phyloP scores from a whole-genome alignment of 2,329 filamentous ascomycete species.

The Alternaria gansuensis region DNA sequence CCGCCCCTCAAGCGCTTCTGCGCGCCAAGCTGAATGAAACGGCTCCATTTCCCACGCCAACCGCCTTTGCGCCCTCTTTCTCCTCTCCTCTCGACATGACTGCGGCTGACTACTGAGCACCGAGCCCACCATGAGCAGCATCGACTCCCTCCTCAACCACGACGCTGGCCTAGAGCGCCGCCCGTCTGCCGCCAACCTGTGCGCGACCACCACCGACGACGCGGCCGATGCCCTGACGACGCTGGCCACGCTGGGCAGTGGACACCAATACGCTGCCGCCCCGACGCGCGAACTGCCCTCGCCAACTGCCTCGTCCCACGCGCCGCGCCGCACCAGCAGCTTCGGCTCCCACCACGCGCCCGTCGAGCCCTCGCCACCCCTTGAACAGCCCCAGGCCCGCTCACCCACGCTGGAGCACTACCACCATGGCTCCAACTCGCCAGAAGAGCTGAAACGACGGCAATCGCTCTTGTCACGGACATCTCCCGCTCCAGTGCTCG shows the following conservation, averaged over 20 bases:
- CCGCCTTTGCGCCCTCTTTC: slow-evolving; percentile 12
- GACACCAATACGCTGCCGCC: slow-evolving; percentile 41
- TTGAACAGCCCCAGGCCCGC: slow-evolving; percentile 44
- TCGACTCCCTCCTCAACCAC: slow-evolving; percentile 51
- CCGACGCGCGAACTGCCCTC: slow-evolving; percentile 43
- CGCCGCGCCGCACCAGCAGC: slow-evolving; percentile 49
- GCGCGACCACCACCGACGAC: slow-evolving; percentile 45
- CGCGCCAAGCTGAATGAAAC: slow-evolving; percentile 28
- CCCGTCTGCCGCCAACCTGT: slow-evolving; percentile 22
- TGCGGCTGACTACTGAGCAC: slow-evolving; percentile 1
- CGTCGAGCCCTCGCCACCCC: slow-evolving; percentile 54
- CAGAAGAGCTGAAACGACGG: slow-evolving; percentile 54
- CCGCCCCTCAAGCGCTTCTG: slow-evolving; percentile 17
- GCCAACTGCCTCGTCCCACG: slow-evolving; percentile 40
- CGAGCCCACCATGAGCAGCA: slow-evolving; percentile 43
- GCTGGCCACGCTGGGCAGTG: slow-evolving; percentile 46
- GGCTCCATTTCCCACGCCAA: slow-evolving; percentile 28
- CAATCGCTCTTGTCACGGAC: slow-evolving; percentile 47
- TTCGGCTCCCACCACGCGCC: slow-evolving; percentile 47
- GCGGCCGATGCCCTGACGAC: slow-evolving; percentile 54
- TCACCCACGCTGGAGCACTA: slow-evolving; percentile 60
- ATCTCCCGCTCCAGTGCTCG: slow-evolving; percentile 50
- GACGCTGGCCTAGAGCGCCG: slow-evolving; percentile 30
- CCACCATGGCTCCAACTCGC: slow-evolving; percentile 57
- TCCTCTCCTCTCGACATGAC: slow-evolving; percentile 15